Conservation (phyloP, 2,329 filamentous ascomycete species). For the Diaporthe helianthi region DNA sequence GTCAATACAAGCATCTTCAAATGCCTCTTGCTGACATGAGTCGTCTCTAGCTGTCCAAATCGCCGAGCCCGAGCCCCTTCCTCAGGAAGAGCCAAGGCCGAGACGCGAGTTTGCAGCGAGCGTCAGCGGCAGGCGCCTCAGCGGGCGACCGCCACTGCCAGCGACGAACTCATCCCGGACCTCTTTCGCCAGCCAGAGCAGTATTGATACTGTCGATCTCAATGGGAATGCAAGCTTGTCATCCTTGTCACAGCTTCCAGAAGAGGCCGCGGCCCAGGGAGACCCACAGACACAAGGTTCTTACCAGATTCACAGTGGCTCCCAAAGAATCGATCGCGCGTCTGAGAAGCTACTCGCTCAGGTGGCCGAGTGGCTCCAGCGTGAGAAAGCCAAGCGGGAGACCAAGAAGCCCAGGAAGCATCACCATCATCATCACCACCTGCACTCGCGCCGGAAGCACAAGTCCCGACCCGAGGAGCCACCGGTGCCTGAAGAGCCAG, state of each 20-base stretch:
- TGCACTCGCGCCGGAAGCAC: constrained; percentile 49
- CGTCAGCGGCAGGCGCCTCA: constrained; percentile 50
- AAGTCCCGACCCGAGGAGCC: constrained; percentile 45
- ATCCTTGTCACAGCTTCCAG: constrained; percentile 40
- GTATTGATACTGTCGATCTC: constrained; percentile 42
- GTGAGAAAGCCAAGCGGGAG: constrained; percentile 74
- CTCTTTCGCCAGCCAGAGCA: constrained; percentile 50
- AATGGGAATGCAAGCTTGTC: constrained; percentile 38
- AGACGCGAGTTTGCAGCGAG: constrained; percentile 55
- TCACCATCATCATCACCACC: constrained; percentile 42
- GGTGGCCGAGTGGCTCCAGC: constrained; percentile 82
- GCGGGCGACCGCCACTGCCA: constrained; percentile 49
- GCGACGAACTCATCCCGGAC: constrained; percentile 51
- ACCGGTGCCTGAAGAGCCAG: constrained; percentile 33
- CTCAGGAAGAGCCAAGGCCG: constrained; percentile 46
- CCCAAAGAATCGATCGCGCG: constrained; percentile 42
- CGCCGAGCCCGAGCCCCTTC: constrained; percentile 55
- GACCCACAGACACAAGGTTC: constrained; percentile 19
- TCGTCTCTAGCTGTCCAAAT: constrained; percentile 60
- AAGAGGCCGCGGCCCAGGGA: constrained; percentile 37
- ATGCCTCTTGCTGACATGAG: constrained; percentile 36
- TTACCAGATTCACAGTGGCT: constrained; percentile 40
- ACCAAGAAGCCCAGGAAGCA: constrained; percentile 58
- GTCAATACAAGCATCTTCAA: not conserved
- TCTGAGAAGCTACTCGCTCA: constrained; percentile 72